Evolutionary conservation across 192 early-diverging fungal genomes (phyloP).

Genomic region (Coemansia sp.): DNA sequence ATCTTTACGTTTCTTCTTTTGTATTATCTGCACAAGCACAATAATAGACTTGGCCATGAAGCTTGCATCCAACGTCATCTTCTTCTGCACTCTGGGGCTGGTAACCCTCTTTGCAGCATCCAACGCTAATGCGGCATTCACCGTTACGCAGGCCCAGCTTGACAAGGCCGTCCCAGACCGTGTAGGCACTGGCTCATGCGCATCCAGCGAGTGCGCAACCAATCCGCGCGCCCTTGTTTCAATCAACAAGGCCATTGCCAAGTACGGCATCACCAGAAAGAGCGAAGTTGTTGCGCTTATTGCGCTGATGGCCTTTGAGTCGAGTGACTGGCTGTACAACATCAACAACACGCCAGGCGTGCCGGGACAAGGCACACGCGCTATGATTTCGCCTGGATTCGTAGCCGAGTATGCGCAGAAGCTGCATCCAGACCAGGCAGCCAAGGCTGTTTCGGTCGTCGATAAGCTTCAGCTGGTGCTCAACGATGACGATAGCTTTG

Average conservation of each 20-base stretch:
- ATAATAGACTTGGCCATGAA: background rate
- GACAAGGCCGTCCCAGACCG: constrained; percentile 27
- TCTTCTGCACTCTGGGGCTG: background rate
- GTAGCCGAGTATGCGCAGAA: constrained; percentile 33
- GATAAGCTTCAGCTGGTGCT: constrained; percentile 36
- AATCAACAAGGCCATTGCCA: constrained; percentile 38
- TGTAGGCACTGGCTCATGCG: constrained; percentile 20
- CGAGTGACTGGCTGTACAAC: constrained; percentile 50
- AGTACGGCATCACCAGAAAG: constrained; percentile 36
- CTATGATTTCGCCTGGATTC: constrained; percentile 55
- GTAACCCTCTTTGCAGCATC: background rate
- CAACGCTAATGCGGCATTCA: background rate
- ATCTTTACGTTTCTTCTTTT: background rate
- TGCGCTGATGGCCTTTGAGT: constrained; percentile 50
- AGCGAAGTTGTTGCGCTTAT: constrained; percentile 42
- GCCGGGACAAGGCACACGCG: constrained; percentile 46
- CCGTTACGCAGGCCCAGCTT: constrained; percentile 29
- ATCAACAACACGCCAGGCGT: constrained; percentile 49
- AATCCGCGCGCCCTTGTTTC: constrained; percentile 27
- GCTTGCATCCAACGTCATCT: background rate
- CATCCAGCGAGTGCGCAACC: constrained; percentile 28
- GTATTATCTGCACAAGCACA: background rate
- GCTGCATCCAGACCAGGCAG: constrained; percentile 19
- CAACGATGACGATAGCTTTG: constrained; percentile 51
- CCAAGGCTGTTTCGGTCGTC: constrained; percentile 11